Conservation (phyloP, 1,284 basidiomycete genomes). For the Phellopilus nigrolimitatus region DNA sequence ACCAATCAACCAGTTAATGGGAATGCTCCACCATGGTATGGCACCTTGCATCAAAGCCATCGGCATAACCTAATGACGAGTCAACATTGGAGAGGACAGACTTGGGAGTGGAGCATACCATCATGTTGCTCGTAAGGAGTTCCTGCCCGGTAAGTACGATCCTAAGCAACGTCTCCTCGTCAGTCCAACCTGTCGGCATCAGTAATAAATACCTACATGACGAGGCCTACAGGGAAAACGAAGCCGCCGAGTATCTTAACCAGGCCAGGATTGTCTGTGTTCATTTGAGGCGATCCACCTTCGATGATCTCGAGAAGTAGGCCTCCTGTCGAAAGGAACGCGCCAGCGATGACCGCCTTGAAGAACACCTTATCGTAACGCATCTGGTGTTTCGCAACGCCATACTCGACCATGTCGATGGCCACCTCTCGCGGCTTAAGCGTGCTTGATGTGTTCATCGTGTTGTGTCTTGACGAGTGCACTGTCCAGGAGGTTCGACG, state of each 20-base stretch:
- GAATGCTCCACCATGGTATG: constrained; percentile 64
- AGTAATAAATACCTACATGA: constrained; percentile 45
- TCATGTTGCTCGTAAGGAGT: constrained; percentile 70
- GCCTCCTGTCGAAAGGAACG: constrained; percentile 71
- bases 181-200: not conserved
- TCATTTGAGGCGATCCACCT: constrained; percentile 53
- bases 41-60: constrained; percentile 59
- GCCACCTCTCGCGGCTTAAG: constrained; percentile 59
- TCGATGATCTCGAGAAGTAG: constrained; percentile 54
- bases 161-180: constrained; percentile 35
- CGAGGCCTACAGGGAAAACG: constrained; percentile 70
- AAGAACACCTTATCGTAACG: constrained; percentile 56
- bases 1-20: constrained; percentile 67
- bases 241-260: constrained; percentile 62
- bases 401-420: constrained; percentile 49
- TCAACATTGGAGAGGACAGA: not conserved
- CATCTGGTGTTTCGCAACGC: constrained; percentile 57
- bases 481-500: too few species aligned
- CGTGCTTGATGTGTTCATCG: constrained; percentile 41
- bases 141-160: constrained; percentile 68
- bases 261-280: constrained; percentile 54
- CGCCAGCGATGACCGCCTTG: constrained; percentile 65
- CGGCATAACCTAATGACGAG: constrained; percentile 44
- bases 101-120: constrained; percentile 39
- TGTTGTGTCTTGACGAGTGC: too few species aligned